These are phyloP conservation scores for Chernovozyma aurita DNA, from an alignment of 1,139 yeast genomes.

Conservation along the genomic window DNA sequence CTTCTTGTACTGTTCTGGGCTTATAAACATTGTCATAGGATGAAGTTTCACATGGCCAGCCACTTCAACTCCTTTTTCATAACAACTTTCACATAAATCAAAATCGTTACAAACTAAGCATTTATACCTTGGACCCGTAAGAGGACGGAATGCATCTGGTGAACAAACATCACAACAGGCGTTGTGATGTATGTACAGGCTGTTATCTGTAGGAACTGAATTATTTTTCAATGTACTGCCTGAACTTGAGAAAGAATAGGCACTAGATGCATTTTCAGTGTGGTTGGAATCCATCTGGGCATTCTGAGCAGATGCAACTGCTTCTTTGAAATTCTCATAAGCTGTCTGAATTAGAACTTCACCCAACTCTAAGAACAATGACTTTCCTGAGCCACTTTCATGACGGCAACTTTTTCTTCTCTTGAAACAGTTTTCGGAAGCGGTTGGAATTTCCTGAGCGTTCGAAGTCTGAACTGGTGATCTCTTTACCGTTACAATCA, in stretches of 20 bases:
- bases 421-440: background rate
- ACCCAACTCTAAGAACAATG: constrained; percentile 13
- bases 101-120: constrained; percentile 53
- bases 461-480: constrained; percentile 1
- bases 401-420: background rate
- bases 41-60: constrained; percentile 25
- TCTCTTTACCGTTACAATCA: constrained; percentile 21
- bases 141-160: constrained; percentile 24
- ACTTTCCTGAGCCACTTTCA: constrained; percentile 6
- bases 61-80: constrained; percentile 16
- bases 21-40: constrained; percentile 27
- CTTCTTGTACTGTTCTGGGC: constrained; percentile 12
- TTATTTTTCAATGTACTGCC: background rate
- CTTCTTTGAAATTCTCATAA: constrained; percentile 20
- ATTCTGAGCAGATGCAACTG: background rate
- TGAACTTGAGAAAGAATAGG: background rate
- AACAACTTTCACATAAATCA: constrained; percentile 55
- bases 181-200: constrained; percentile 15
- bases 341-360: constrained; percentile 23
- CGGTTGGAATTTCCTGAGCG: background rate
- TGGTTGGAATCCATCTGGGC: background rate
- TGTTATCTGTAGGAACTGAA: background rate
- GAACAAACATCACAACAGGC: constrained; percentile 42
- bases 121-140: constrained; percentile 48
- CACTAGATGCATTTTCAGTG: background rate